A percentile compares a stretch with the other conserved stretches of the same genome.
phyloP scores from a whole-genome alignment of 2,329 filamentous ascomycete species.

The Ceratocystis cubensis region DNA sequence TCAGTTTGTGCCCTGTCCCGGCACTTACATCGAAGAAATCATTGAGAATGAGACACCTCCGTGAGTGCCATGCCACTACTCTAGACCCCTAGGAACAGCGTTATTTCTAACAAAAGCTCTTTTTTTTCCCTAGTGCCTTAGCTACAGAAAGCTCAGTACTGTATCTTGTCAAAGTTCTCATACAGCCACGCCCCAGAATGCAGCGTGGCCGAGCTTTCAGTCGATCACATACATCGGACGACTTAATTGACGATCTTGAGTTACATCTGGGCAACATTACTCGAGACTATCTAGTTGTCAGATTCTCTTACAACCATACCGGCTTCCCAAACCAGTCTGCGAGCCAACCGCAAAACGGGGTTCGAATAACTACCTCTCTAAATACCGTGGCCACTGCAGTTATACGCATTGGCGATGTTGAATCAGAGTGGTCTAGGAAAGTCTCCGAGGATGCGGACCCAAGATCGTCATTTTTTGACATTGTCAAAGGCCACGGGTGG shows the following conservation, averaged over 20 bases:
- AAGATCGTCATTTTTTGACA: conserved; percentile 28
- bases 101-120: conserved; percentile 2
- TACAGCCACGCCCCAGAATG: conserved; percentile 12
- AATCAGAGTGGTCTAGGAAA: conserved; percentile 38
- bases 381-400: conserved; percentile 41
- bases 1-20: conserved; percentile 33
- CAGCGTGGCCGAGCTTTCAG: neutral
- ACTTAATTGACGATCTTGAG: conserved; percentile 47
- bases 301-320: conserved; percentile 44
- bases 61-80: conserved; percentile 26
- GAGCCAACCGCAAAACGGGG: conserved; percentile 12
- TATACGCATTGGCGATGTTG: conserved; percentile 37
- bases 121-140: conserved; percentile 29
- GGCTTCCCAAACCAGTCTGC: conserved; percentile 33
- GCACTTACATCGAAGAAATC: conserved; percentile 35
- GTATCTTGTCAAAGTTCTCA: conserved; percentile 35
- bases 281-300: conserved; percentile 40
- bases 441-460: conserved; percentile 28
- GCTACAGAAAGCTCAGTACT: conserved; percentile 35
- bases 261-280: conserved; percentile 39
- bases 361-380: conserved; percentile 32
- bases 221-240: conserved; percentile 32
- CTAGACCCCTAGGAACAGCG: neutral
- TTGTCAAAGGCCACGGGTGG: conserved; percentile 20
- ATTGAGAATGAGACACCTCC: conserved; percentile 35